Conservation (phyloP, 164 flowering plant species). For the Vitis labrusca region DNA sequence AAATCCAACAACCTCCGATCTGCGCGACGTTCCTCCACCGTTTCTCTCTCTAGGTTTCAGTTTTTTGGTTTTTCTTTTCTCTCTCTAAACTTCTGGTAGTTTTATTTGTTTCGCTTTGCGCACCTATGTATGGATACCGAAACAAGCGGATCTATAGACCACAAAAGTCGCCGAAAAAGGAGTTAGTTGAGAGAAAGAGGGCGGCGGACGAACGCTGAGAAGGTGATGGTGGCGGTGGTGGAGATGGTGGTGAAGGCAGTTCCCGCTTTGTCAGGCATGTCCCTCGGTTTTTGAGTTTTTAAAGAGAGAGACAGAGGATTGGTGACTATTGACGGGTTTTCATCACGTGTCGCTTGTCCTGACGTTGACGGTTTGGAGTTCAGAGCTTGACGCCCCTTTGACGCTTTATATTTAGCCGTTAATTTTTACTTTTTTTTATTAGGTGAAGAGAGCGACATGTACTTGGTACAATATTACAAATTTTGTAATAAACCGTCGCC, state of each 20-base stretch:
- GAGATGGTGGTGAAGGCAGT: conserved; percentile 10
- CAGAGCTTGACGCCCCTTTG: background rate
- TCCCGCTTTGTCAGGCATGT: conserved; percentile 32
- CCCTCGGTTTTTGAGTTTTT: conserved; percentile 17
- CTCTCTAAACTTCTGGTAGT: background rate
- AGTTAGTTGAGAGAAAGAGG: background rate
- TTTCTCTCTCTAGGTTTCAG: background rate
- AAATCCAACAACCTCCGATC: conserved; percentile 4
- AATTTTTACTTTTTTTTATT: no score
- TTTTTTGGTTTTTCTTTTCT: background rate
- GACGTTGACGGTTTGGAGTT: conserved; percentile 11
- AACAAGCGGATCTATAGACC: conserved; percentile 18
- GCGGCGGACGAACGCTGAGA: background rate
- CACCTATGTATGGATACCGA: conserved; percentile 15
- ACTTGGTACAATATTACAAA: no score
- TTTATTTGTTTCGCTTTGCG: background rate
- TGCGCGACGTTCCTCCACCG: conserved; percentile 6
- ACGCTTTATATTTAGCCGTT: background rate
- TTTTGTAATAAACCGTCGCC: no score
- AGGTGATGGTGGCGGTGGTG: background rate
- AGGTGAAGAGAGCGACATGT: no score
- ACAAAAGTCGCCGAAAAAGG: background rate
- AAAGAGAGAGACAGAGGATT: conserved; percentile 6
- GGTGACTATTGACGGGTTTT: background rate
- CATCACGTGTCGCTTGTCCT: conserved; percentile 15